Base-by-base conservation (phyloP, 2,329 filamentous ascomycete genomes). In the Fusarium mangiferae region DNA sequence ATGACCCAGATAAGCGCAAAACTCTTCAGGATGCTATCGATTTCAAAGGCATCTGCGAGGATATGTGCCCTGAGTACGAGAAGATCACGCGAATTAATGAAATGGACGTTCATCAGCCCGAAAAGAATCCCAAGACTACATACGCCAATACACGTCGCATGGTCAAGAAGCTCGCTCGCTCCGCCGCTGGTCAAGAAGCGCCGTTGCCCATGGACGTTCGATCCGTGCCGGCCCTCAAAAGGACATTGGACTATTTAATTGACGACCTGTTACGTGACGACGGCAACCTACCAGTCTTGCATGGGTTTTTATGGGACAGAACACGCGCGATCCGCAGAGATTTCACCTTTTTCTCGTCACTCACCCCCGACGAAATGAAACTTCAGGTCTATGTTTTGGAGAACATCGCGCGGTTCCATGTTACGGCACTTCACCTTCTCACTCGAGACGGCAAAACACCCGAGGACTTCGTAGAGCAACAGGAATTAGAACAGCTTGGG, bases 51-150 rank as follows among this genome's bases (percentile, higher is more conserved):
- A 91, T 90, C 51, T 92, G 90, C 75, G 89, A 92, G 75, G 89
- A 91, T 33, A 92, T 92, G 90, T 93, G 91, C 69, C 91, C 91
- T 10, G 89, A 91, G 71, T 92, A 88, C 79, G 91, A 93, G 78
- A 89, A 88, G 78, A 86, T 91, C 39, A 88, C 85, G 56, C 86
- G 90, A 68, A 91, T 92, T 63, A 87, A 87, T 54, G 89, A 92
- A 78, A 83, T 86, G 74, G 89, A 92, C 68, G 85, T 91, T 28
- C 86, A 88, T 72, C 82, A 82, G 12, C 84, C 88, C 12, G 90
- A 92, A 76, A 90, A 89, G 75, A 84, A 85, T 62, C 72, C 81
- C 3, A 74, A 77, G 38, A 86, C 84, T 3, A 79, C 81, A 26
- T 85, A 87, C 76, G 84, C 89, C 9, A 83, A 84, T 26, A 87